A percentile compares a stretch with the other conserved stretches of the same genome.
phyloP scores from a whole-genome alignment of 176 grass and related monocot species.

The Hordeum vulgare region DNA sequence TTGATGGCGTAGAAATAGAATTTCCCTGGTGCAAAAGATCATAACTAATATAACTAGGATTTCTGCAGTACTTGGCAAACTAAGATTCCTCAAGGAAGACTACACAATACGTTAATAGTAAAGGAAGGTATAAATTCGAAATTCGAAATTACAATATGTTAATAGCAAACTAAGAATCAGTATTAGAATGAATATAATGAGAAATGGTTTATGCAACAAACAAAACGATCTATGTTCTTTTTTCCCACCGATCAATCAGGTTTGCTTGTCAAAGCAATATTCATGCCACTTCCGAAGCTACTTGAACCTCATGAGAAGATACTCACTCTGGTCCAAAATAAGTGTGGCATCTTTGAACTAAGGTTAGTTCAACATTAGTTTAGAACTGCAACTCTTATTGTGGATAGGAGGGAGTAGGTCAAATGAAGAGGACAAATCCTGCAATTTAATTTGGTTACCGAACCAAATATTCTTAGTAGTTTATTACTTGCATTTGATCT shows the following conservation, averaged over 20 bases:
- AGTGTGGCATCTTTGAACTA: too few relatives aligned
- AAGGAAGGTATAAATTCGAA: neutral
- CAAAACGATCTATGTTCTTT: neutral
- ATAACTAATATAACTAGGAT: neutral
- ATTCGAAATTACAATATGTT: too few relatives aligned
- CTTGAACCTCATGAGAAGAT: neutral
- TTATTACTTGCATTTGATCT: neutral
- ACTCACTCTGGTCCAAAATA: too few relatives aligned
- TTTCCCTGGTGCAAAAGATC: conserved; percentile 42
- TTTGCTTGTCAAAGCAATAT: neutral
- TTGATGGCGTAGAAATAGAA: conserved; percentile 61
- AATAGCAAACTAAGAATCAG: too few relatives aligned
- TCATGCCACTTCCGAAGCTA: neutral
- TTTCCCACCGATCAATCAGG: neutral
- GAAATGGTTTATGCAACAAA: neutral
- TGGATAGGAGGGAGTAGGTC: neutral
- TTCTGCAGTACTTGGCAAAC: neutral
- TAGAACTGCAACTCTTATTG: too few relatives aligned
- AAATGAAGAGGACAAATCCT: neutral
- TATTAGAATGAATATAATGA: neutral
- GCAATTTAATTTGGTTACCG: neutral
- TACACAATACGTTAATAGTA: neutral
- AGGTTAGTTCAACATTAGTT: too few relatives aligned
- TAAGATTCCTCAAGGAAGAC: neutral
- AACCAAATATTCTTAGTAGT: neutral